Base-by-base conservation (phyloP, 345 rosid genomes). In the Crucihimalaya himalaica region DNA sequence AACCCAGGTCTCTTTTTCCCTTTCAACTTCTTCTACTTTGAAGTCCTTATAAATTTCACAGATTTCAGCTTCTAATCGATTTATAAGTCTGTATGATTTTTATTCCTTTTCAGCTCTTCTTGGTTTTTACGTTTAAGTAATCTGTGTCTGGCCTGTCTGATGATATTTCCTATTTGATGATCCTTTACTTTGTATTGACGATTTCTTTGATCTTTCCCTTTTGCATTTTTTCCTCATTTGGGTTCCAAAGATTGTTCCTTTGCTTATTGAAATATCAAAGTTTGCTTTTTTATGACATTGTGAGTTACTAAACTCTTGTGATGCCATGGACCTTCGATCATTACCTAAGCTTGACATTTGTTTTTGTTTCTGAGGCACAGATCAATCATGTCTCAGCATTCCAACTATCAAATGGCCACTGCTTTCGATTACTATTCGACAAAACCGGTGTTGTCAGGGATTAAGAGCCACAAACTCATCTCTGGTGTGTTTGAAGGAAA, bases 401-500 rank as follows among this genome's bases (percentile, higher is more conserved):
- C 78, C 74, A 91, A 86, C 81, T 82, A 79, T 74, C 88, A 74
- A 42, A 72, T 78, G 53, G 52, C 59, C 76, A 66, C 85, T 66
- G 85, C 47, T 84, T 74, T 62, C 6, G 74, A 67, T 37, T 31
- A 31, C 19, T 11, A 10, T 20, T 42, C 43, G 59, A 46, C 66
- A 28, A 78, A 66, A 53, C 58, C 79, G 57, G 78, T 70, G 59
- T 35, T 48, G n/a, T 61, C 68, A 13, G 66, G 81, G 35, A 70
- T 71, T 20, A 73, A 76, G 45, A 84, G 67, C 29, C 82, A 66
- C 70, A 78, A 60, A 71, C 68, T 72, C 47, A 77, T 78, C 69
- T 83, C 92, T 46, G 73, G 90, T 54, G 81, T 93, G 60, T 86
- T 82, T 76, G 82, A 80, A 74, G 97, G 91, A 9, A 92, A 83